A percentile compares a stretch with the other conserved stretches of the same genome.
phyloP scores from a whole-genome alignment of 176 grass and related monocot genomes.

The Hordeum marinum region DNA sequence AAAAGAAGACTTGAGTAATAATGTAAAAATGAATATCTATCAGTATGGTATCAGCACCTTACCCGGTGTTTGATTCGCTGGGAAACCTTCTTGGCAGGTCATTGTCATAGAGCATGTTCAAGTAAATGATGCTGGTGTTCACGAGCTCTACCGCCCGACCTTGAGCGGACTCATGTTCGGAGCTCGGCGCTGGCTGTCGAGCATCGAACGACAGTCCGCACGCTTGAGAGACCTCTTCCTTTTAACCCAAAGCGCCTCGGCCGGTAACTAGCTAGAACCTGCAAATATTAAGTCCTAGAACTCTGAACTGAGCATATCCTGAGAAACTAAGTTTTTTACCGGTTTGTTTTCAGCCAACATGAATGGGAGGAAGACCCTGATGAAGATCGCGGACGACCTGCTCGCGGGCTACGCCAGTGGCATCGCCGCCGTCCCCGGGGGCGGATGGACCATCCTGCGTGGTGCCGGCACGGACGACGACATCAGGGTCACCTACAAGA shows the following conservation, averaged over 20 bases:
- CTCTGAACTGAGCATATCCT: neutral
- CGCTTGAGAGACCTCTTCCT: conserved; percentile 32
- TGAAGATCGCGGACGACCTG: conserved; percentile 52
- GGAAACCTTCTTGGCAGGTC: conserved; percentile 27
- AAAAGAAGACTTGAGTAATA: neutral
- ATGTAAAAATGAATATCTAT: neutral
- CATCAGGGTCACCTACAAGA: conserved; percentile 37
- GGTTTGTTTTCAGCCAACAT: conserved; percentile 23
- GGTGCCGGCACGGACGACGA: conserved; percentile 36
- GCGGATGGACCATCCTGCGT: conserved; percentile 28
- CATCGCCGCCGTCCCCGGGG: conserved; percentile 7
- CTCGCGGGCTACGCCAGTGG: conserved; percentile 25
- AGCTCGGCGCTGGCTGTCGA: conserved; percentile 37
- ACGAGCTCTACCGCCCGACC: conserved; percentile 32
- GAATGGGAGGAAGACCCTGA: conserved; percentile 32
- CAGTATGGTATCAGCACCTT: neutral
- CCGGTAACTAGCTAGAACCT: neutral
- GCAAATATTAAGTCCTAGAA: neutral
- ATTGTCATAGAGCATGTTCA: conserved; percentile 55
- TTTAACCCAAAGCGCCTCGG: conserved; percentile 2
- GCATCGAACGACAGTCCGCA: conserved; percentile 46
- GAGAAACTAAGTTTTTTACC: neutral
- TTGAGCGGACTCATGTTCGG: conserved; percentile 45
- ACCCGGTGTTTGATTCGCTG: neutral
- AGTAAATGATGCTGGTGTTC: conserved; percentile 24